Evolutionary conservation across 805 yeast species (phyloP).

Genomic region (Priceomyces melissophilus): DNA sequence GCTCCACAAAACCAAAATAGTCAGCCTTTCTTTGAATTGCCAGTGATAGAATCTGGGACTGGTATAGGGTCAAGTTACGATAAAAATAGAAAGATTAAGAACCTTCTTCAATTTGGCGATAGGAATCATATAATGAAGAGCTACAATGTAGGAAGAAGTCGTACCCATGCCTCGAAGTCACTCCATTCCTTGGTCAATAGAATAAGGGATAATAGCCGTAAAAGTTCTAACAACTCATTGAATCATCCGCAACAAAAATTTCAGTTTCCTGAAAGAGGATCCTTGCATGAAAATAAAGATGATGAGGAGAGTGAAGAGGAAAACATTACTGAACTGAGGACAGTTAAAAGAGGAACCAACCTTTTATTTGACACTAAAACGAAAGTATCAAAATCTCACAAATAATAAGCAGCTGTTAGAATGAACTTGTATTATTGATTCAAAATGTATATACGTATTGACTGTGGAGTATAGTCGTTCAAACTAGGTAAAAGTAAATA

Average conservation of each 20-base stretch:
- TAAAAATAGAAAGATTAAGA: constrained; percentile 20
- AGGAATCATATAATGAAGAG: not conserved
- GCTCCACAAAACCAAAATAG: constrained; percentile 6
- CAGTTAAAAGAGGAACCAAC: constrained; percentile 16
- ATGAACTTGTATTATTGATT: not conserved
- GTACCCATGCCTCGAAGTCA: constrained; percentile 21
- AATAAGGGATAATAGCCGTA: constrained; percentile 25
- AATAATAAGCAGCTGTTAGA: constrained; percentile 8
- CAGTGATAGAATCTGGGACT: constrained; percentile 31
- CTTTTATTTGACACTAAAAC: constrained; percentile 10
- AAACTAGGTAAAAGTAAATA: not conserved
- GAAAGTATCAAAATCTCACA: constrained; percentile 3
- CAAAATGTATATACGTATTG: too few species aligned
- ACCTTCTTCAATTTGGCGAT: constrained; percentile 14
- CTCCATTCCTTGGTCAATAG: constrained; percentile 38
- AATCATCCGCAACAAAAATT: not conserved
- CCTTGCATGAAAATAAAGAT: not conserved
- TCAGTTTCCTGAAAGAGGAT: not conserved
- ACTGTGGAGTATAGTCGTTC: too few species aligned
- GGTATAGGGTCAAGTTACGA: constrained; percentile 19
- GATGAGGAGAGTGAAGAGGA: constrained; percentile 10
- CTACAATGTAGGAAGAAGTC: constrained; percentile 8
- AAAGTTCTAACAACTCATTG: constrained; percentile 5
- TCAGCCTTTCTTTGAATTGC: constrained; percentile 27
- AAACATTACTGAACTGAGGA: constrained; percentile 10